phyloP scores from a whole-genome alignment of 495 filamentous ascomycete species.

The Penicillium lividum region DNA sequence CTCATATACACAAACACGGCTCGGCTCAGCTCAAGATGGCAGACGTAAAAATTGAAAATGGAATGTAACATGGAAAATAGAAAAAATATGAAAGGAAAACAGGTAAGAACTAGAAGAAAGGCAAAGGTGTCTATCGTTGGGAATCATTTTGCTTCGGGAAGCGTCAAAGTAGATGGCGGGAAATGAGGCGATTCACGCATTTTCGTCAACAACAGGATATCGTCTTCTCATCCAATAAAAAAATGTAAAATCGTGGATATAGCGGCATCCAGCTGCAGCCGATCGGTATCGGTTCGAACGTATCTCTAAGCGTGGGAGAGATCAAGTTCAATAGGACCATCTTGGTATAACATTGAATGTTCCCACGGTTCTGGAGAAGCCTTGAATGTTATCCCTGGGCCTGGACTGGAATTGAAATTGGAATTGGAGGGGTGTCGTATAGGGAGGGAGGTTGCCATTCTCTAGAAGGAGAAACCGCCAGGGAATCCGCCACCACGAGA shows the following conservation, averaged over 20 bases:
- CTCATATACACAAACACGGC: constrained; percentile 11
- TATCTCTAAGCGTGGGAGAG: not conserved
- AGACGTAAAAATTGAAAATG: constrained; percentile 1
- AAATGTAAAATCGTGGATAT: not conserved
- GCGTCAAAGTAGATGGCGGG: not conserved
- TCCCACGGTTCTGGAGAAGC: not conserved
- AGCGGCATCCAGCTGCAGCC: not conserved
- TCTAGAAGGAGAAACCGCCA: constrained; percentile 45
- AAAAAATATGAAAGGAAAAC: not conserved
- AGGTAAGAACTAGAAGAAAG: not conserved
- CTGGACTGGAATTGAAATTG: not conserved
- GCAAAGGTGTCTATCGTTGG: constrained; percentile 4
- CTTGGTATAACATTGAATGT: not conserved
- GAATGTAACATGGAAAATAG: not conserved
- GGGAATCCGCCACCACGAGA: constrained; percentile 38
- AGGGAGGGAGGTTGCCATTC: constrained; percentile 1
- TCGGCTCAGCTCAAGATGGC: not conserved
- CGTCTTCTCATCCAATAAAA: not conserved
- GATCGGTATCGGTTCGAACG: not conserved
- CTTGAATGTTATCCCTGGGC: not conserved
- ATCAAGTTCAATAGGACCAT: not conserved
- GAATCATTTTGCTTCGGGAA: constrained; percentile 8
- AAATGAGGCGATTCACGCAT: not conserved
- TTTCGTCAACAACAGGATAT: not conserved
- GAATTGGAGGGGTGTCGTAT: not conserved